These are phyloP conservation scores for Asterionellopsis glacialis DNA, from an alignment of 108 stramenopile species.

Conservation along the genomic window DNA sequence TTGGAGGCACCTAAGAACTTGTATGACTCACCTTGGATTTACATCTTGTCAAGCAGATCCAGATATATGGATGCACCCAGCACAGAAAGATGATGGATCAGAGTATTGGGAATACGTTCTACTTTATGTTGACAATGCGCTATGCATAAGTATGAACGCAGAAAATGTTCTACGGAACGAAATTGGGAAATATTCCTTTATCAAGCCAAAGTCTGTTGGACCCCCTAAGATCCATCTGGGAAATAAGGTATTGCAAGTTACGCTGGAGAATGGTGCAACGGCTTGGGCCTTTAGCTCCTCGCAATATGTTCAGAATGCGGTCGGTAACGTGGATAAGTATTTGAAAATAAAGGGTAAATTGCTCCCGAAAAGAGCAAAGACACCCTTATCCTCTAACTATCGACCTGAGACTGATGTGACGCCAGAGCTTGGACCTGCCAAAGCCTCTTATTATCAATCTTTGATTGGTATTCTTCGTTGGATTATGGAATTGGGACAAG, in stretches of 20 bases:
- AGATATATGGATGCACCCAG: slow-evolving; percentile 30
- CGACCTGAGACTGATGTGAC: slow-evolving; percentile 26
- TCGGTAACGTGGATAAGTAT: slow-evolving; percentile 27
- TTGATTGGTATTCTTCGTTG: slow-evolving; percentile 39
- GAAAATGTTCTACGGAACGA: slow-evolving; percentile 7
- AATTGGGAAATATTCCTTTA: slow-evolving; percentile 21
- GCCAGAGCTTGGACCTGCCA: slow-evolving; percentile 6
- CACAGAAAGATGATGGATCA: slow-evolving; percentile 13
- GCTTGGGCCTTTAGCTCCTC: slow-evolving; percentile 40
- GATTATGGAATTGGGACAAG: slow-evolving; percentile 36
- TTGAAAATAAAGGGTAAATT: not conserved
- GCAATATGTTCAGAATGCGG: slow-evolving; percentile 35
- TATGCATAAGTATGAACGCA: slow-evolving; percentile 9
- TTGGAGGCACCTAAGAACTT: slow-evolving; percentile 28
- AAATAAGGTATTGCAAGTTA: slow-evolving; percentile 22
- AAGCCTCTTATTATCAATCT: slow-evolving; percentile 23
- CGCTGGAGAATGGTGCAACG: slow-evolving; percentile 20
- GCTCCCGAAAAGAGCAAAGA: slow-evolving; percentile 3
- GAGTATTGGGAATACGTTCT: slow-evolving; percentile 20
- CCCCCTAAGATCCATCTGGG: slow-evolving; percentile 42
- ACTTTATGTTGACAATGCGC: slow-evolving; percentile 5
- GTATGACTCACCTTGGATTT: slow-evolving; percentile 36
- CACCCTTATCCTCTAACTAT: slow-evolving; percentile 10
- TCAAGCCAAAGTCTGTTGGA: slow-evolving; percentile 38
- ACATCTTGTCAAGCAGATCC: slow-evolving; percentile 35